phyloP scores from a whole-genome alignment of 2,329 filamentous ascomycete species.

The Metarhizium humberi region DNA sequence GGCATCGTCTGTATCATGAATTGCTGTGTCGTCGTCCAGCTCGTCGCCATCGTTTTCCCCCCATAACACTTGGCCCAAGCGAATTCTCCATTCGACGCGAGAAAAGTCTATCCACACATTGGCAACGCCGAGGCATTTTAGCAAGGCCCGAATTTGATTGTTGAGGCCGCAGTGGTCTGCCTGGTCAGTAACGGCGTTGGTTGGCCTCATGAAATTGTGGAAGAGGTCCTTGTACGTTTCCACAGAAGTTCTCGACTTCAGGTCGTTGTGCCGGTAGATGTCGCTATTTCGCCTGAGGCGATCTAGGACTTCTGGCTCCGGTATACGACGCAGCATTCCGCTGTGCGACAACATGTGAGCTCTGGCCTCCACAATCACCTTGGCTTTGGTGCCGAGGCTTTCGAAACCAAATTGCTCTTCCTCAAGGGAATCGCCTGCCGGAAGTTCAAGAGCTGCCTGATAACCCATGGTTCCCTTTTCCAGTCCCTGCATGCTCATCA shows the following conservation, averaged over 20 bases:
- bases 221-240: conserved; percentile 57
- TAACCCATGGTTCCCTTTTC: conserved; percentile 65
- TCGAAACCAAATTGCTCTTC: conserved; percentile 54
- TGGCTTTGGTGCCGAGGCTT: conserved; percentile 43
- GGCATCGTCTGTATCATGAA: conserved; percentile 36
- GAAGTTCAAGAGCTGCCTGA: conserved; percentile 56
- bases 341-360: conserved; percentile 44
- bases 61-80: conserved; percentile 65
- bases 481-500: conserved; percentile 62
- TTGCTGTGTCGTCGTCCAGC: conserved; percentile 41
- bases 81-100: conserved; percentile 64
- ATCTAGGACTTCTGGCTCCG: conserved; percentile 49
- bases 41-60: conserved; percentile 42
- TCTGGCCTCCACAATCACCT: conserved; percentile 47
- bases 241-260: conserved; percentile 40
- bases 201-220: conserved; percentile 47
- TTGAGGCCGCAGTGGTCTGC: conserved; percentile 53
- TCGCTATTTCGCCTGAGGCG: conserved; percentile 47
- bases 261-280: conserved; percentile 43
- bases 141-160: conserved; percentile 60
- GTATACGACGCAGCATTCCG: conserved; percentile 45
- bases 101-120: conserved; percentile 70
- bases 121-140: conserved; percentile 54
- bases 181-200: conserved; percentile 45
- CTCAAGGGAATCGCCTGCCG: conserved; percentile 53